Evolutionary conservation across 306 rosid species (phyloP), one percentile per base, ranked within the genome.

Genomic region (Purshia tridentata): DNA sequence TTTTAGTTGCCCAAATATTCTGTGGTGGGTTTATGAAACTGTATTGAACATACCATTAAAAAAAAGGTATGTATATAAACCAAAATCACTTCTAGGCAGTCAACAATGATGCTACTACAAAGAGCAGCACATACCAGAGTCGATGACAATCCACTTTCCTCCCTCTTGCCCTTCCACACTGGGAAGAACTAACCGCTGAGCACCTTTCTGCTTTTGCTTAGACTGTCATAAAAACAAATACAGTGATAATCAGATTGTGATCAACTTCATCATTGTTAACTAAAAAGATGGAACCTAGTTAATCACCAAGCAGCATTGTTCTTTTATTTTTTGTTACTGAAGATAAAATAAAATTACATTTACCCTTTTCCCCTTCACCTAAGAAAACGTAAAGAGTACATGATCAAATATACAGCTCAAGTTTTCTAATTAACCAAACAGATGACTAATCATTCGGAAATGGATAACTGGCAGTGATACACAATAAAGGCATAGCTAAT

Each of bases 71-170:
- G 42, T 61, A 10, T 7, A 11, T 50, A 9, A 29, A 12, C 5
- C 53, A 67, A 46, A 35, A 58, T 15, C 16, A 48, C n/a, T 23
- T 57, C n/a, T 1, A 13, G 39, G 39, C 42, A 13, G 11, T 50
- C 14, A 74, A 4, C 9, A 57, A n/a, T 2, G 14, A 22, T 37
- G 6, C 42, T 58, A 44, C 41, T 22, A 14, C 44, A 67, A 63
- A 81, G 67, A 80, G 22, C 16, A 70, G 70, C 37, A 77, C 57
- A 74, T 76, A 94, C 99, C 98, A 75, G 97, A 88, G 76, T 94
- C 99, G 62, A 94, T 68, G 72, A 89, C 97, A 23, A 94, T 85
- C 99, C 99, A 94, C 77, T 89, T 94, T 44, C 99, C 99, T 68
- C 86, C 96, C 13, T 69, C 87, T 77, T 89, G 83, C 14, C 99